Conservation (phyloP, 805 yeast genomes). For the Saccharomyces kudriavzevii region DNA sequence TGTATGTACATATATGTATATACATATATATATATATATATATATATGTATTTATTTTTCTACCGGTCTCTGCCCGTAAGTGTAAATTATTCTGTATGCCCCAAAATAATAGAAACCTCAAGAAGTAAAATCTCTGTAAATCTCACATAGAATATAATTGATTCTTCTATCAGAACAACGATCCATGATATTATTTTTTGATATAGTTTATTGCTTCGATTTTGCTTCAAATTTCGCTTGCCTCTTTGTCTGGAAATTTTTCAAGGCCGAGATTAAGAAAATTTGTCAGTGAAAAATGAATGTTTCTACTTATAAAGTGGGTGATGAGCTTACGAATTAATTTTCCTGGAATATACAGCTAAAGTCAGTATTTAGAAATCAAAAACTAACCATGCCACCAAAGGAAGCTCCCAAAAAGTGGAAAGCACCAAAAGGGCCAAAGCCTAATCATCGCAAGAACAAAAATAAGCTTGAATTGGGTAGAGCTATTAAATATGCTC, state of each 20-base stretch:
- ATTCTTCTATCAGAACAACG: neutral
- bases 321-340: neutral
- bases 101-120: neutral
- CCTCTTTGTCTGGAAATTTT: neutral
- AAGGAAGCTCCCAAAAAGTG: conserved; percentile 56
- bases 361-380: neutral
- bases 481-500: conserved; percentile 67
- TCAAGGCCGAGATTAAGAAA: neutral
- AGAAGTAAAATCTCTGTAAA: neutral
- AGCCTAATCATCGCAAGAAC: conserved; percentile 76
- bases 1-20: neutral
- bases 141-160: neutral
- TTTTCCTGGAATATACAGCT: neutral
- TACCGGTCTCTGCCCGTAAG: neutral
- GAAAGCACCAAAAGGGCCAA: conserved; percentile 89
- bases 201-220: neutral
- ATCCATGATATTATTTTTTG: neutral
- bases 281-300: neutral
- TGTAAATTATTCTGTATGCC: neutral
- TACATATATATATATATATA: neutral
- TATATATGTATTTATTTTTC: no score
- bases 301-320: neutral
- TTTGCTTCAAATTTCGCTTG: neutral
- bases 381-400: conserved; percentile 29
- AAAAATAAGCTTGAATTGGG: conserved; percentile 83